Base-by-base conservation (phyloP, 2,329 filamentous ascomycete species). In the Gaeumannomyces tritici region DNA sequence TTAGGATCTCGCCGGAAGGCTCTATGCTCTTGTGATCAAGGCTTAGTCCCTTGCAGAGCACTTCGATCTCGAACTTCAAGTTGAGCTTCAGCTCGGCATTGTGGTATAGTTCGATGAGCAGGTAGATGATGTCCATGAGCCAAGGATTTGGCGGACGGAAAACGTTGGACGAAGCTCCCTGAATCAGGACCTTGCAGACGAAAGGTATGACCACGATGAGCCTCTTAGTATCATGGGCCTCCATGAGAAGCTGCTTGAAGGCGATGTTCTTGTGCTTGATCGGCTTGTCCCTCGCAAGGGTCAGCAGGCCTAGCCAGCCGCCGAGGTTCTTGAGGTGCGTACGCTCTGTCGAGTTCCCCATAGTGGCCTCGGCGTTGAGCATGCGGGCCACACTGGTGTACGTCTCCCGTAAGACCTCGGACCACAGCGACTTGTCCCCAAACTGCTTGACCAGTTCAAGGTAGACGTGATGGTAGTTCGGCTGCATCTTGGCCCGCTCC, bases 31-130 rank as follows among this genome's bases (percentile, higher is more conserved):
- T 96, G 75, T 96, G 89, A 65, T 98, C 92, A n/a, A 98, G 80
- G 62, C 88, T 89, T 21, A 99, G 79, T 15, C 93, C 93, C 72
- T 96, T 96, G 79, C 93, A 99, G 28, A 99, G 82, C 29, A 99
- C 93, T 74, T 99, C 95, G 63, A 99, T 98, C 74, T 99, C 95
- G 69, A 99, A 99, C 70, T 98, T 99, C 61, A 96, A 87, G 68
- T 98, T 98, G 51, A 99, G 83, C 73, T 98, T 98, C 62, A 99
- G 79, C 69, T 97, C 93, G 18, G 91, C 91, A 69, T 90, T 89
- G 70, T 96, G 89, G 70, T 99, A 99, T 4, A 99, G 82, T 71
- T 99, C 96, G 69, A 96, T 90, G 47, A 99, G 82, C 9, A 98
- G 80, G 66, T 90, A 85, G 62, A 99, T 86, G 62, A 99, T 95